These are phyloP conservation scores for Cercospora sp. DNA, from an alignment of 2,329 filamentous ascomycete genomes.

Conservation along the genomic window DNA sequence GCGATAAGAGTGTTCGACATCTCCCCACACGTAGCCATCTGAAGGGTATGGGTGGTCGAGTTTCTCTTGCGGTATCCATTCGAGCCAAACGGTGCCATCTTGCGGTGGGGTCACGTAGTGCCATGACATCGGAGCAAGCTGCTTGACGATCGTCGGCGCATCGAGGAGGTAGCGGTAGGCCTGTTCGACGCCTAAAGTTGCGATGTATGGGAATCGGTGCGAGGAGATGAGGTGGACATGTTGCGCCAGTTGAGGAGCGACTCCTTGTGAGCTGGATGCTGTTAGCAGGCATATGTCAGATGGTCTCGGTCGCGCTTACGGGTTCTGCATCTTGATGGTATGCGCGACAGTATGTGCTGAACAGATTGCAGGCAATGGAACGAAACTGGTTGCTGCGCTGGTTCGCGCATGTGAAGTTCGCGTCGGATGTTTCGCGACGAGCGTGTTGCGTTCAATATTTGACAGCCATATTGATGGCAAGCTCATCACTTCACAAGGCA, in stretches of 20 bases:
- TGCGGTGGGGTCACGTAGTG: slow-evolving; percentile 80
- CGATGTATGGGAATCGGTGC: slow-evolving; percentile 73
- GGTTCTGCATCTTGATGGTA: slow-evolving; percentile 25
- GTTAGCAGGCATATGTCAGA: slow-evolving; percentile 15
- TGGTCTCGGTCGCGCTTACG: slow-evolving; percentile 13
- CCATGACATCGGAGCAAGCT: slow-evolving; percentile 87
- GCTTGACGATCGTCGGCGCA: slow-evolving; percentile 81
- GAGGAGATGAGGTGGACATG: slow-evolving; percentile 89
- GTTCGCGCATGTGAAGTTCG: neutral
- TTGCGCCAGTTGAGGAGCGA: slow-evolving; percentile 27
- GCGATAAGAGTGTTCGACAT: slow-evolving; percentile 73
- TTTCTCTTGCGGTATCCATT: slow-evolving; percentile 80
- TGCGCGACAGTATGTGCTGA: slow-evolving; percentile 14
- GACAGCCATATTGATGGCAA: neutral
- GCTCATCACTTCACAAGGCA: neutral
- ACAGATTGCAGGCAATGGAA: neutral
- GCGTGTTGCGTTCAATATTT: neutral
- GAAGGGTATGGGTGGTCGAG: slow-evolving; percentile 75
- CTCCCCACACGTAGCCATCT: slow-evolving; percentile 90
- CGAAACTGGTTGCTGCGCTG: slow-evolving; percentile 1
- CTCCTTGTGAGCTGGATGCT: slow-evolving; percentile 25
- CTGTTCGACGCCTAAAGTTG: slow-evolving; percentile 69
- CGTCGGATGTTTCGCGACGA: slow-evolving; percentile 8
- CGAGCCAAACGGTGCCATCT: slow-evolving; percentile 79
- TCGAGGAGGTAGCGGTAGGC: slow-evolving; percentile 80